Evolutionary conservation across 495 filamentous ascomycete genomes (phyloP).

Genomic region (Parmelia sp.): DNA sequence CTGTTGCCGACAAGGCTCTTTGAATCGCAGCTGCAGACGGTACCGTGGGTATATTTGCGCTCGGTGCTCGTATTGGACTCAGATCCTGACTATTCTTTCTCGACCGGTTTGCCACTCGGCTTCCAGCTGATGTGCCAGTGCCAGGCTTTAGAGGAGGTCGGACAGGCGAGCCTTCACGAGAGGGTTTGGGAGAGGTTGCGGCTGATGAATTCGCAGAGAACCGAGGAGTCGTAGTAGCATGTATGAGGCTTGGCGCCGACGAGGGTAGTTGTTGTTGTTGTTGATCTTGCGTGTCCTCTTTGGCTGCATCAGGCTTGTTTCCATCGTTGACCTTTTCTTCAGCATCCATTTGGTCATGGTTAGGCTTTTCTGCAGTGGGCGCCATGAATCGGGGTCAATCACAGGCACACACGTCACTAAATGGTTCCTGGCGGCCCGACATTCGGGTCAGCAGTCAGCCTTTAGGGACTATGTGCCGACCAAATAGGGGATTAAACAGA

Average conservation of each 20-base stretch:
- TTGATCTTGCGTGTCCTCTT: slow-evolving; percentile 8
- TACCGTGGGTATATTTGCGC: slow-evolving; percentile 40
- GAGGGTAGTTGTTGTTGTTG: slow-evolving; percentile 15
- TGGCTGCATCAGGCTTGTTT: neutral
- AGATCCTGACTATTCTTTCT: slow-evolving; percentile 65
- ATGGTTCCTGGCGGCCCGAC: neutral
- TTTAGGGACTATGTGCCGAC: neutral
- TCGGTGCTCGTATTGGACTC: slow-evolving; percentile 56
- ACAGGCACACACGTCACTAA: slow-evolving; percentile 7
- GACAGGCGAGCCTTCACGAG: slow-evolving; percentile 46
- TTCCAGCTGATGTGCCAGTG: slow-evolving; percentile 21
- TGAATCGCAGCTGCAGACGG: slow-evolving; percentile 57
- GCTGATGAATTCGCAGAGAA: slow-evolving; percentile 35
- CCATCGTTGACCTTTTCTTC: slow-evolving; percentile 5
- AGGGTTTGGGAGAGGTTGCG: slow-evolving; percentile 42
- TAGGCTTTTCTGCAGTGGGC: slow-evolving; percentile 17
- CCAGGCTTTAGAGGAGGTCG: slow-evolving; percentile 34
- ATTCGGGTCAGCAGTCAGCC: neutral
- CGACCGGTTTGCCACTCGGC: slow-evolving; percentile 44
- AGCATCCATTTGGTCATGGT: slow-evolving; percentile 12
- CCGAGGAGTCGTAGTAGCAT: slow-evolving; percentile 31
- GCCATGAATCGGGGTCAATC: slow-evolving; percentile 14
- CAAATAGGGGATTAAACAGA: neutral
- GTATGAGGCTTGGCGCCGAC: slow-evolving; percentile 16
- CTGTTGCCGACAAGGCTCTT: slow-evolving; percentile 57